Percentiles rank a stretch among this genome's conserved stretches.
Conservation (phyloP, 2,329 filamentous ascomycete species). For the Microcyclospora pomicola region DNA sequence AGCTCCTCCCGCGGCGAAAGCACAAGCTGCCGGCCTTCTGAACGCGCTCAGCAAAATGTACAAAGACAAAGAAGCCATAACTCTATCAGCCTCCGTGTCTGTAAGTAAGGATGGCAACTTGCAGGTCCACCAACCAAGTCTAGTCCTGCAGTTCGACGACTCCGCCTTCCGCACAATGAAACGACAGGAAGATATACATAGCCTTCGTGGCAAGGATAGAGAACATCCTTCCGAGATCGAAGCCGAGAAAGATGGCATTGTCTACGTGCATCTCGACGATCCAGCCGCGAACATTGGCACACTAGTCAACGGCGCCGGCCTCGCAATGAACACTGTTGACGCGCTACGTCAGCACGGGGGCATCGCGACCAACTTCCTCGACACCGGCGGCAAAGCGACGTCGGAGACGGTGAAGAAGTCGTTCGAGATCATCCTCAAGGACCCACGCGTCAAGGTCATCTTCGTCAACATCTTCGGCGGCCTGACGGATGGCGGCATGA, state of each 20-base stretch:
- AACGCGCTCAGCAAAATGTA: slow-evolving; percentile 45
- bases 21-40: slow-evolving; percentile 37
- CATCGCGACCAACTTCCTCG: slow-evolving; percentile 67
- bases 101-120: slow-evolving; percentile 25
- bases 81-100: slow-evolving; percentile 40
- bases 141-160: slow-evolving; percentile 55
- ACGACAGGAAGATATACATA: slow-evolving; percentile 49
- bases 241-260: slow-evolving; percentile 58
- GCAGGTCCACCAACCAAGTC: slow-evolving; percentile 37
- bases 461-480: slow-evolving; percentile 62
- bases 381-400: slow-evolving; percentile 81
- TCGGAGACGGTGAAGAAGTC: slow-evolving; percentile 63
- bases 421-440: slow-evolving; percentile 59
- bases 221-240: slow-evolving; percentile 46
- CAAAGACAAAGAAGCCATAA: slow-evolving; percentile 50
- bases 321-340: slow-evolving; percentile 86
- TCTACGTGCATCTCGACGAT: slow-evolving; percentile 53
- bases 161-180: slow-evolving; percentile 49
- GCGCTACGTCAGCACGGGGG: slow-evolving; percentile 56
- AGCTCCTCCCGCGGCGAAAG: slow-evolving; percentile 29
- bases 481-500: slow-evolving; percentile 66
- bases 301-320: slow-evolving; percentile 74
- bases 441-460: slow-evolving; percentile 56
- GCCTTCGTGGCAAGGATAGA: slow-evolving; percentile 37
- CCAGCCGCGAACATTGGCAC: slow-evolving; percentile 56